phyloP scores from a whole-genome alignment of 768 basidiomycete genomes.

The Russula lepida region DNA sequence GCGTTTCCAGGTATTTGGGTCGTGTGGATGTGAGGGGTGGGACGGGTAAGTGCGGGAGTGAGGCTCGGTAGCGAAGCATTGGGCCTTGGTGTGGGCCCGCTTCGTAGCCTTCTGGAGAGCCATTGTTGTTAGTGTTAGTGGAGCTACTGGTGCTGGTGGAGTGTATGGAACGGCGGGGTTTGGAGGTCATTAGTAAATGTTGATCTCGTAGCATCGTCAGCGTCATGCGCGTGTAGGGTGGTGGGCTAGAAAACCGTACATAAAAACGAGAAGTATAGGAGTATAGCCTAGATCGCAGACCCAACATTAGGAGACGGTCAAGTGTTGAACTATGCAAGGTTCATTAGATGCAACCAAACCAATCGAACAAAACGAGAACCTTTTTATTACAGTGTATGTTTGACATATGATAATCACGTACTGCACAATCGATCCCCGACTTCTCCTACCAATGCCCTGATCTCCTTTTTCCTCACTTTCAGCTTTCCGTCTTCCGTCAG shows the following conservation, averaged over 20 bases:
- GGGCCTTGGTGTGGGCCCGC: constrained; percentile 50
- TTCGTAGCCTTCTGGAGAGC: constrained; percentile 37
- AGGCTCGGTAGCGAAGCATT: constrained; percentile 69
- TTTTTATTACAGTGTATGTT: neutral
- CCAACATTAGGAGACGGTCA: no score
- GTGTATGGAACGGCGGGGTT: neutral
- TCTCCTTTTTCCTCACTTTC: constrained; percentile 55
- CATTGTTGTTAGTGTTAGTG: neutral
- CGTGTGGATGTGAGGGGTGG: constrained; percentile 77
- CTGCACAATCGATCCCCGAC: constrained; percentile 40
- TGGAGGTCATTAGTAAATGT: neutral
- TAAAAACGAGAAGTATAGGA: neutral
- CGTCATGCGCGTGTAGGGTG: neutral
- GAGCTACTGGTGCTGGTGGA: neutral
- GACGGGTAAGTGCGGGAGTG: constrained; percentile 72
- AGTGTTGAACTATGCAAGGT: no score
- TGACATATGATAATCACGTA: neutral
- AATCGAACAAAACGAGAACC: no score
- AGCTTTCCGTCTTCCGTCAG: constrained; percentile 40
- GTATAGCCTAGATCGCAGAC: neutral
- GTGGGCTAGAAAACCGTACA: neutral
- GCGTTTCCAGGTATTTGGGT: constrained; percentile 80
- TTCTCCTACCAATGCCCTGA: constrained; percentile 57
- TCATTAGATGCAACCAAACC: no score
- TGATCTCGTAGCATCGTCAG: neutral